phyloP scores from a whole-genome alignment of 495 filamentous ascomycete genomes.

The Aspergillus kassunensis region DNA sequence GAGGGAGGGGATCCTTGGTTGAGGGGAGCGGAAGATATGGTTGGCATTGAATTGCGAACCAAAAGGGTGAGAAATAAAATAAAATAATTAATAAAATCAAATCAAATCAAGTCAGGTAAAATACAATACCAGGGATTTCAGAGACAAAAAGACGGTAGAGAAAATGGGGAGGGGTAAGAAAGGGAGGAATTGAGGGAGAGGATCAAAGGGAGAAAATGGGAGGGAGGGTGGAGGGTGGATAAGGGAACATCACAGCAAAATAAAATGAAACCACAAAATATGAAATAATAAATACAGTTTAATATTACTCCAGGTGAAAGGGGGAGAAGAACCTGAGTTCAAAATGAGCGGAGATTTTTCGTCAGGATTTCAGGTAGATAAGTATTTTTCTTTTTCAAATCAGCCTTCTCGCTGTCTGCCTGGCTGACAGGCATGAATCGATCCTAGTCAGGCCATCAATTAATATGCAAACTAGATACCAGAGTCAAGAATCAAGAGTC shows the following conservation, averaged over 20 bases:
- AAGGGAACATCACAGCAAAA: conserved; percentile 15
- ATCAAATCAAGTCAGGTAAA: conserved; percentile 7
- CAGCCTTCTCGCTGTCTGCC: background rate
- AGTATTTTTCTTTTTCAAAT: background rate
- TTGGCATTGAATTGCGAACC: conserved; percentile 48
- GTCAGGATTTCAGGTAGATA: conserved; percentile 5
- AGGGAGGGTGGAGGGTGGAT: conserved; percentile 20
- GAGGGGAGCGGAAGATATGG: conserved; percentile 37
- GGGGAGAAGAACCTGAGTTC: conserved; percentile 1
- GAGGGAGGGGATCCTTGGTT: conserved; percentile 40
- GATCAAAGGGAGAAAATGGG: conserved; percentile 11
- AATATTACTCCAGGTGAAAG: background rate
- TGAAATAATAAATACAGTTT: conserved; percentile 6
- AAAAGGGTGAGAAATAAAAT: conserved; percentile 24
- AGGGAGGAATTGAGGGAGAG: background rate
- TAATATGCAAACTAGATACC: background rate
- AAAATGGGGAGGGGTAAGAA: conserved; percentile 10
- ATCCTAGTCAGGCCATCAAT: too few species aligned
- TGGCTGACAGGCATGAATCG: too few species aligned
- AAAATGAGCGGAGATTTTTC: too few species aligned
- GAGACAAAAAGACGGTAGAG: conserved; percentile 11
- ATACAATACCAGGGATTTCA: conserved; percentile 5
- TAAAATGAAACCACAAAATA: conserved; percentile 14
- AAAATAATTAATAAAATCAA: conserved; percentile 16
- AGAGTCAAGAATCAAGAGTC: too few species aligned